phyloP scores from a whole-genome alignment of 1,139 yeast species.

The Sugiyamaella pinicola region DNA sequence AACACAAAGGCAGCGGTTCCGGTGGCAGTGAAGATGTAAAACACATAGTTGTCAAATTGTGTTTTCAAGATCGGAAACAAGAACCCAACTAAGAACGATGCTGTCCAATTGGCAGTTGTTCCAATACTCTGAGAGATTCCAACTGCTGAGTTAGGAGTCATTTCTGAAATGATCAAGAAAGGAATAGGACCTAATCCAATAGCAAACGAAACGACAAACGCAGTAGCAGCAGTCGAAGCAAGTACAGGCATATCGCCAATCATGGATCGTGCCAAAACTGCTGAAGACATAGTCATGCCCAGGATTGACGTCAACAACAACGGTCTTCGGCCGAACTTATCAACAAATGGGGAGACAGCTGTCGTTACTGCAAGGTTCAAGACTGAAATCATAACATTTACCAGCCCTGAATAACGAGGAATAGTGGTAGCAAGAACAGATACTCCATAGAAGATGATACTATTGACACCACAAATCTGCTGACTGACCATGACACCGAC shows the following conservation, averaged over 20 bases:
- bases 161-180: slow-evolving; percentile 83
- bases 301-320: slow-evolving; percentile 64
- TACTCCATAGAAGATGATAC: slow-evolving; percentile 91
- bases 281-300: slow-evolving; percentile 69
- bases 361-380: slow-evolving; percentile 75
- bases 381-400: slow-evolving; percentile 73
- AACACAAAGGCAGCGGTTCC: slow-evolving; percentile 30
- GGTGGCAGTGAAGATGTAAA: slow-evolving; percentile 61
- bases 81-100: slow-evolving; percentile 81
- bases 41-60: slow-evolving; percentile 75
- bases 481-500: slow-evolving; percentile 81
- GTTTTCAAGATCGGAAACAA: slow-evolving; percentile 73
- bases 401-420: slow-evolving; percentile 67
- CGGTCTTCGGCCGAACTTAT: slow-evolving; percentile 73
- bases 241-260: slow-evolving; percentile 51
- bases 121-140: slow-evolving; percentile 94
- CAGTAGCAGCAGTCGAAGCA: slow-evolving; percentile 66
- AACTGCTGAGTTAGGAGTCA: slow-evolving; percentile 76
- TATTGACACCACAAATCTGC: slow-evolving; percentile 90
- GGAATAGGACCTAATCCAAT: slow-evolving; percentile 95
- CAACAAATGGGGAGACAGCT: slow-evolving; percentile 71
- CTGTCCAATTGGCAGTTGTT: slow-evolving; percentile 85
- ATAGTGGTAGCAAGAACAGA: slow-evolving; percentile 68
- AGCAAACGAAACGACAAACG: slow-evolving; percentile 83
- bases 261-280: slow-evolving; percentile 69